These are phyloP conservation scores for Turritis glabra DNA, from an alignment of 345 rosid species.

Conservation along the genomic window DNA sequence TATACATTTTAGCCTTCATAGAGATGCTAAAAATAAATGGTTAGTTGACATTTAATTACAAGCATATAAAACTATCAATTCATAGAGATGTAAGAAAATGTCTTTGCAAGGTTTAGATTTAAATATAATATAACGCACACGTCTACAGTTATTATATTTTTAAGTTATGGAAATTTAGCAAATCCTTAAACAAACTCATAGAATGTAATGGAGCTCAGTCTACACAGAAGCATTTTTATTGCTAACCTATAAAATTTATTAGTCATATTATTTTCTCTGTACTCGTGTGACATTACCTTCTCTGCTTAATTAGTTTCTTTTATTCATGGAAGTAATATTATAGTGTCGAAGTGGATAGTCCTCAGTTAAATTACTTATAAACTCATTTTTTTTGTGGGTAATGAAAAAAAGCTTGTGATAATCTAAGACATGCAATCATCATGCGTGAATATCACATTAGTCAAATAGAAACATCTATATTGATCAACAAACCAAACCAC, in stretches of 20 bases:
- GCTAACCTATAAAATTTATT: neutral
- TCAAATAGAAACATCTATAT: neutral
- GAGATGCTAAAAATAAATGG: slow-evolving; percentile 11
- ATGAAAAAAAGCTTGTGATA: neutral
- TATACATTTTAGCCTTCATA: slow-evolving; percentile 12
- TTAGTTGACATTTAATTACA: slow-evolving; percentile 23
- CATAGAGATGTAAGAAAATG: neutral
- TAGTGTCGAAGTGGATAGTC: neutral
- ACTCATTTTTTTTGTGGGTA: neutral
- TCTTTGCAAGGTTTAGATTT: neutral
- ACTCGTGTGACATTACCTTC: neutral
- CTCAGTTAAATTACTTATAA: neutral
- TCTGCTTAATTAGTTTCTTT: neutral
- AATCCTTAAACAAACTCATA: slow-evolving; percentile 10
- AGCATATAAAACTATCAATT: neutral
- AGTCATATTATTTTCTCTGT: neutral
- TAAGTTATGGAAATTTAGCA: neutral
- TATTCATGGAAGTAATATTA: neutral
- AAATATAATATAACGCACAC: slow-evolving; percentile 5
- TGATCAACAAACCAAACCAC: neutral
- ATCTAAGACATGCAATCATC: neutral
- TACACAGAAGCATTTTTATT: slow-evolving; percentile 10
- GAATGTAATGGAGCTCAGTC: neutral
- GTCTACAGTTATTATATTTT: slow-evolving; percentile 21
- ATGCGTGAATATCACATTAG: neutral